phyloP scores from a whole-genome alignment of 1,139 yeast species.

The Hemisphaericaspora xylanilytica region DNA sequence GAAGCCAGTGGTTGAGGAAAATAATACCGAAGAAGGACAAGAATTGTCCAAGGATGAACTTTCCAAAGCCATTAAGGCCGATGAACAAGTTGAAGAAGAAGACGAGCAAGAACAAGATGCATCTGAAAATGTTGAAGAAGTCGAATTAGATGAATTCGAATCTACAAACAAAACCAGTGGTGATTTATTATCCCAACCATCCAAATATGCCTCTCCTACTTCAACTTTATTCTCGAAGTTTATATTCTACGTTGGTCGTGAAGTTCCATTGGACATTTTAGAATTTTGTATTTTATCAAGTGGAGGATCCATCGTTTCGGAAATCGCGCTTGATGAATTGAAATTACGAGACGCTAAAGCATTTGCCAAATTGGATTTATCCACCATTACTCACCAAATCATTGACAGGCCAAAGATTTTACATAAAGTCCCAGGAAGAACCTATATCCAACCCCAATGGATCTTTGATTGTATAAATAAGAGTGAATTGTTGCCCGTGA shows the following conservation, averaged over 20 bases:
- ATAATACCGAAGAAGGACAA: slow-evolving; percentile 33
- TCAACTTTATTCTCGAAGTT: slow-evolving; percentile 69
- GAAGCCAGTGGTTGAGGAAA: slow-evolving; percentile 16
- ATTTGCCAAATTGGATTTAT: slow-evolving; percentile 53
- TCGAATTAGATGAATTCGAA: slow-evolving; percentile 67
- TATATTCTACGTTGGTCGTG: slow-evolving; percentile 88
- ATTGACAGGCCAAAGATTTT: slow-evolving; percentile 84
- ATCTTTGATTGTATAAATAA: slow-evolving; percentile 88
- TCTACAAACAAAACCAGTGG: slow-evolving; percentile 64
- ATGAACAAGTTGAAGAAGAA: slow-evolving; percentile 34
- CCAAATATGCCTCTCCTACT: slow-evolving; percentile 55
- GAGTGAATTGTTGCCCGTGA: slow-evolving; percentile 69
- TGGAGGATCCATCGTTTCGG: slow-evolving; percentile 86
- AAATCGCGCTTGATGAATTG: slow-evolving; percentile 80
- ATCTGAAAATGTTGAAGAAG: slow-evolving; percentile 43
- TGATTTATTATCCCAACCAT: slow-evolving; percentile 80
- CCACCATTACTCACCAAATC: slow-evolving; percentile 85
- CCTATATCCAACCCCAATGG: slow-evolving; percentile 98
- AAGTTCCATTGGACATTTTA: slow-evolving; percentile 87
- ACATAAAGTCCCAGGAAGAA: slow-evolving; percentile 83
- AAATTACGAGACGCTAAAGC: slow-evolving; percentile 40
- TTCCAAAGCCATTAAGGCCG: slow-evolving; percentile 52
- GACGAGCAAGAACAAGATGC: slow-evolving; percentile 38
- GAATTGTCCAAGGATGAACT: slow-evolving; percentile 45
- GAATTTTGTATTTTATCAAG: slow-evolving; percentile 85